Evolutionary conservation across 73 alveolate species (phyloP).

Genomic region (Paramecium biaurelia): DNA sequence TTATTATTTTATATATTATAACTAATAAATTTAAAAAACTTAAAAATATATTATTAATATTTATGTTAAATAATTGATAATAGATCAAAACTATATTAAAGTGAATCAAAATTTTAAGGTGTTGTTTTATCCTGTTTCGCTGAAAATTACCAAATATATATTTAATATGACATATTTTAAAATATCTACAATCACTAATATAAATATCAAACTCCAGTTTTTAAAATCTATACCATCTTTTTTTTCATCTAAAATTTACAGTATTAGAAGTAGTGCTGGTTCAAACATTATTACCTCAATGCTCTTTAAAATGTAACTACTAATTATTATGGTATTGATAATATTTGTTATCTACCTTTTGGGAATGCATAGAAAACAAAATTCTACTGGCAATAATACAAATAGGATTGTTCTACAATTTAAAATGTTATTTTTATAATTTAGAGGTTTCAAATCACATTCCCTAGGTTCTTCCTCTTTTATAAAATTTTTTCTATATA

Average conservation of each 20-base stretch:
- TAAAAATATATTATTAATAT: neutral
- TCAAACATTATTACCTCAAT: neutral
- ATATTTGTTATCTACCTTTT: neutral
- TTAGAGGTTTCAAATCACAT: constrained; percentile 22
- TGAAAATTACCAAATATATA: constrained; percentile 13
- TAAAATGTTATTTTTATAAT: neutral
- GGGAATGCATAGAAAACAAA: neutral
- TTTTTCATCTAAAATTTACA: neutral
- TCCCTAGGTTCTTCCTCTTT: neutral
- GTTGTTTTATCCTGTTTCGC: constrained; percentile 20
- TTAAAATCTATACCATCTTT: neutral
- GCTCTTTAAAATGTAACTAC: constrained; percentile 20
- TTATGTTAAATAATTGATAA: neutral
- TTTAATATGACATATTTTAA: constrained; percentile 15
- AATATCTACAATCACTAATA: constrained; percentile 14
- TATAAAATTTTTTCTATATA: constrained; percentile 13
- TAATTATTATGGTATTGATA: neutral
- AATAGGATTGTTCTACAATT: neutral
- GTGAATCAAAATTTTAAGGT: neutral
- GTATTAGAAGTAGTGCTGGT: neutral
- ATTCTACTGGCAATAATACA: constrained; percentile 24
- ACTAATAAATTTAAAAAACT: neutral
- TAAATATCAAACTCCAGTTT: neutral
- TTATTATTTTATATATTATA: neutral
- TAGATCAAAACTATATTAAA: neutral